Base-by-base conservation (phyloP, 768 basidiomycete genomes). In the Lentinula raphanica region DNA sequence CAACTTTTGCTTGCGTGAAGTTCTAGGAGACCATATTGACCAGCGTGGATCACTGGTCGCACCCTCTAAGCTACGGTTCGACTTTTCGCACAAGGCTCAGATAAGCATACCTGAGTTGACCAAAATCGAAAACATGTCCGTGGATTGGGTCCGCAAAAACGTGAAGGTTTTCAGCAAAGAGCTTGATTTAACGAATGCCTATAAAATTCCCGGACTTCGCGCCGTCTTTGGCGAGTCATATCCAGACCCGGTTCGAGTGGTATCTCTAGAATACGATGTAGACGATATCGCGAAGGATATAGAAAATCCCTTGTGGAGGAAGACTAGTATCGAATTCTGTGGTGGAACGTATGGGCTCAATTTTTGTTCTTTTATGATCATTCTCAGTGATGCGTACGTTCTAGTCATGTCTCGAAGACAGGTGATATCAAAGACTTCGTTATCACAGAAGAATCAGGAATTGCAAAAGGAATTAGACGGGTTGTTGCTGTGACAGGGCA, bases 181-280 rank as follows among this genome's bases (percentile, higher is more conserved):
- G 49, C 72, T 99, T 51, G 78, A 86, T 48, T 78, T 99, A 27
- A 78, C 81, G 54, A 80, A 79, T 5, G 94, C 94, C 0, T 84
- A 86, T 63, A 85, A 87, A 69, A 96, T 99, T 54, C 84, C 95
- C n/a, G 96, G 97, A 5, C 72, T 98, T 31, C 81, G 97, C 31
- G 97, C 96, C 2, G 97, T 99, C 45, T 99, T 99, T 65, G 97
- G 97, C 45, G 97, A 99, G 74, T 82, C 90, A 0, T 99, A 99
- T 69, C 97, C 97, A 3, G 95, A 98, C 70, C 97, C 97, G 3
- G 97, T 99, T 19, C 82, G 96, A 29, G 93, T 98, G 1, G 97
- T 99, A 13, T 84, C 92, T 2, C 78, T 99, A 21, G 96, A 92
- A 70, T 93, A 82, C 67, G 85, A 87, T 60, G 81, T 96, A 17